Conservation (phyloP, 352 stramenopile genomes). For the Phytophthora pinifolia region DNA sequence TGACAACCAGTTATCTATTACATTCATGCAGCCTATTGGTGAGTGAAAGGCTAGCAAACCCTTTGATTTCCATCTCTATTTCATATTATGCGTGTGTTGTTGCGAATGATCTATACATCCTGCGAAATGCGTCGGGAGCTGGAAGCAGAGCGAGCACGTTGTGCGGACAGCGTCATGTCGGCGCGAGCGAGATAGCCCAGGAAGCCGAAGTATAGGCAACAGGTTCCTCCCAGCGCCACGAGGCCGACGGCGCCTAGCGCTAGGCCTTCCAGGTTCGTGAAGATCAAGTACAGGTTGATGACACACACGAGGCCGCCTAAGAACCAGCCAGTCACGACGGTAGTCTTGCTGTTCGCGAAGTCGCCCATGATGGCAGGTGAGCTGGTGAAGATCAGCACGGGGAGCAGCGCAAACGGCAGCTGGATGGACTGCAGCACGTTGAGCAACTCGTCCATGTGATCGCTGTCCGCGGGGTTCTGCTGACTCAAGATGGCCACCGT, state of each 20-base stretch:
- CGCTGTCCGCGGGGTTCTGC: conserved; percentile 73
- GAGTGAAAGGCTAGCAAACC: background rate
- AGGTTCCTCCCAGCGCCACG: conserved; percentile 28
- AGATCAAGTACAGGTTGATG: conserved; percentile 81
- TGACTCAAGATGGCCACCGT: conserved; percentile 87
- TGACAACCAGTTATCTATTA: conserved; percentile 29
- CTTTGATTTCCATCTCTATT: conserved; percentile 10
- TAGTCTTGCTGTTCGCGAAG: conserved; percentile 56
- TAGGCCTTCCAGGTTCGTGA: conserved; percentile 61
- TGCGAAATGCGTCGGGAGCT: conserved; percentile 23
- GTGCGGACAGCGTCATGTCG: conserved; percentile 34
- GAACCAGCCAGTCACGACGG: conserved; percentile 54
- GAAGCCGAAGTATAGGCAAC: conserved; percentile 73
- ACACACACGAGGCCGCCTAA: conserved; percentile 61
- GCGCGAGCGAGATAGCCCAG: conserved; percentile 59
- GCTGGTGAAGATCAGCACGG: conserved; percentile 88
- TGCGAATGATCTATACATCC: conserved; percentile 9
- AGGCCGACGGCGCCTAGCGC: conserved; percentile 38
- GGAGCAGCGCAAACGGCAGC: conserved; percentile 90
- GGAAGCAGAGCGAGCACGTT: conserved; percentile 20
- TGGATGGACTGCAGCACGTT: conserved; percentile 94
- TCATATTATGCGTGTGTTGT: background rate
- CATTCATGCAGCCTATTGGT: background rate
- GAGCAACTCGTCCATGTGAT: conserved; percentile 89
- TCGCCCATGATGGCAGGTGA: conserved; percentile 78